Evolutionary conservation across 116 monocot species (phyloP), one percentile per base, ranked within the genome.

Genomic region (Zostera marina): DNA sequence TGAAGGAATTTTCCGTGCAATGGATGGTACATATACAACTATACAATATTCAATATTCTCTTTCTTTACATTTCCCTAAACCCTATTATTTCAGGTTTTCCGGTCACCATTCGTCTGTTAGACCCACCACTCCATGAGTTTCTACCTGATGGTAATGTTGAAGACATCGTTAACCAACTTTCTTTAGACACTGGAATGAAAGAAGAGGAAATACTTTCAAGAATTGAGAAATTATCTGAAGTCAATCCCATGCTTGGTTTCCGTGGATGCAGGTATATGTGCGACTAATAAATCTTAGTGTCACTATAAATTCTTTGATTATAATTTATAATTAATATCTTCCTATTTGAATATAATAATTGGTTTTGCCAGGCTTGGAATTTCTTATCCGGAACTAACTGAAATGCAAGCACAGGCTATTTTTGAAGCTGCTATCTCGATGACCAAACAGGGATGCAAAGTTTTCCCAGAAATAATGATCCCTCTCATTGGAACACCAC

Each of bases 221-320:
- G 80, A 63, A 71, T 96, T 53, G 96, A 89, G 56, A 96, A 96
- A 56, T 71, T 96, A 25, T 89, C 96, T 22, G 96, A 96, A 85
- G 96, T 96, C 52, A 94, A 96, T 73, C 96, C 89, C 7, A 96
- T 96, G 89, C 96, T 96, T 72, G 96, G 96, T 53, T 96, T 96
- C 60, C 89, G 94, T 61, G 94, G 94, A 13, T 96, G 94, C 76
- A 85, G 94, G 94, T 85, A 65, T 23, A 26, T 26, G 4, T 26
- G 26, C 26, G 26, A 2, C 26, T 26, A 26, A 26, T 26, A 26
- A 26, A 26, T 26, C 4, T 26, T 26, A 26, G 26, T 26, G 4
- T 26, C 26, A 26, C 26, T 26, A 26, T 26, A 26, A 26, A 26
- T 26, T 26, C 26, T 26, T 26, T 2, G 4, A 26, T 26, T 4